Base-by-base conservation (phyloP, 495 filamentous ascomycete genomes). In the Annulohypoxylon bovei region DNA sequence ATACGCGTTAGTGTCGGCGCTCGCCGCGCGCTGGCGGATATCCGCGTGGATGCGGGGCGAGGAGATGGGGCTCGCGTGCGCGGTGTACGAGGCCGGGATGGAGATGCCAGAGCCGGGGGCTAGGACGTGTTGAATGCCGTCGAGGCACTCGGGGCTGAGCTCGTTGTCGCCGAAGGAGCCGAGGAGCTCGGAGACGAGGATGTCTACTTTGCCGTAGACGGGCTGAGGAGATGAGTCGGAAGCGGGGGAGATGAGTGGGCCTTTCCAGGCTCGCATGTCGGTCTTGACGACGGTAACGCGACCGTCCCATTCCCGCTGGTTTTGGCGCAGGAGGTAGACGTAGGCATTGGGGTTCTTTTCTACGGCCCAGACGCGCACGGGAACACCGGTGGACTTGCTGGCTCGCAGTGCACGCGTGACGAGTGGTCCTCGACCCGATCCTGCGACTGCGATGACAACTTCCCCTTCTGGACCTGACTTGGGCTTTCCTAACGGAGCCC, bases 291-390 rank as follows among this genome's bases (percentile, higher is more conserved):
- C 86, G 0, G 86, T 92, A 3, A 96, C 95, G 25, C 85, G 84
- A 20, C 87, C 86, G 55, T 79, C 82, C 95, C 95, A 99, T 40
- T 86, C 84, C 1, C 81, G 81, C 71, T 90, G 85, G 74, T 99
- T 99, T 67, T 95, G 92, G 16, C 90, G 84, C 52, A 97, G 89
- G 14, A 99, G 86, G 59, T 97, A 87, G 44, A 99, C 93, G 74
- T 93, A 97, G 3, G 95, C 95, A 78, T 98, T 98, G 1, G 93
- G 95, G 73, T 99, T 99, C 86, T 99, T 99, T 81, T 99, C 95
- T 3, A 99, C 86, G 0, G 92, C 96, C 90, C 93, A 97, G 18
- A 97, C 81, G 46, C 92, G 89, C 58, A 99, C 90, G 6, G 86
- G 79, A 3, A 97, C 90, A 8, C 90, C 89, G 8, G 93, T 90